Conservation (phyloP, 352 stramenopile genomes). For the Globisporangium acanthophoron region DNA sequence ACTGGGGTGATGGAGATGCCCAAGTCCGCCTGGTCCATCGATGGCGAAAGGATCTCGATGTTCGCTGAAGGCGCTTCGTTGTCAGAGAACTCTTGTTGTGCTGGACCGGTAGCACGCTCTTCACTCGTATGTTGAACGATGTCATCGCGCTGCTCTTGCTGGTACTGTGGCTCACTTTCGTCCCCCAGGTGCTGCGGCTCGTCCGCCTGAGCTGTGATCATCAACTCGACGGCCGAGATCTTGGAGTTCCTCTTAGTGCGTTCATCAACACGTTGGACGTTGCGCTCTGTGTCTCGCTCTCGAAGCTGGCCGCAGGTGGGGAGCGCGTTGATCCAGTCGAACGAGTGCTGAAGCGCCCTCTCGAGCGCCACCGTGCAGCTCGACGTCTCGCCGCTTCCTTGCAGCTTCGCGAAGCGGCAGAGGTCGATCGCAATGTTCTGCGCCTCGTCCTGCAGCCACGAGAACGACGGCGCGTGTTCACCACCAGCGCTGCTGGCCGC, state of each 20-base stretch:
- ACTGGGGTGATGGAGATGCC: not conserved
- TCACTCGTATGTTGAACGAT: not conserved
- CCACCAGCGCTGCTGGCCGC: not conserved
- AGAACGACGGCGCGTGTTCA: not conserved
- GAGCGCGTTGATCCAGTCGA: conserved; percentile 36
- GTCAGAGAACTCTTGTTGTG: not conserved
- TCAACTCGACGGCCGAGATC: conserved; percentile 8
- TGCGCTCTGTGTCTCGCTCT: not conserved
- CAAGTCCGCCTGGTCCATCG: not conserved
- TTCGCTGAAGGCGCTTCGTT: not conserved
- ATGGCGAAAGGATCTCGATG: not conserved
- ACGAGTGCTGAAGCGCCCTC: conserved; percentile 19
- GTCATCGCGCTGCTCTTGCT: too few relatives aligned
- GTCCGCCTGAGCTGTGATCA: conserved; percentile 8
- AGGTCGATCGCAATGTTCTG: conserved; percentile 37
- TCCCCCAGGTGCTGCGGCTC: not conserved
- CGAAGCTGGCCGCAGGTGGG: conserved; percentile 14
- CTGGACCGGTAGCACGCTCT: not conserved
- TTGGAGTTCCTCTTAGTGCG: not conserved
- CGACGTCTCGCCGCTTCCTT: not conserved
- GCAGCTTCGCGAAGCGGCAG: conserved; percentile 24
- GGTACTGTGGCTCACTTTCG: not conserved
- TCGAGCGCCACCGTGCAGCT: conserved; percentile 18
- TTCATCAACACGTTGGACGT: not conserved
- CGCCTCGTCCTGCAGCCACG: conserved; percentile 32